Conservation (phyloP, 2,329 filamentous ascomycete genomes). For the Penicillium italicum region DNA sequence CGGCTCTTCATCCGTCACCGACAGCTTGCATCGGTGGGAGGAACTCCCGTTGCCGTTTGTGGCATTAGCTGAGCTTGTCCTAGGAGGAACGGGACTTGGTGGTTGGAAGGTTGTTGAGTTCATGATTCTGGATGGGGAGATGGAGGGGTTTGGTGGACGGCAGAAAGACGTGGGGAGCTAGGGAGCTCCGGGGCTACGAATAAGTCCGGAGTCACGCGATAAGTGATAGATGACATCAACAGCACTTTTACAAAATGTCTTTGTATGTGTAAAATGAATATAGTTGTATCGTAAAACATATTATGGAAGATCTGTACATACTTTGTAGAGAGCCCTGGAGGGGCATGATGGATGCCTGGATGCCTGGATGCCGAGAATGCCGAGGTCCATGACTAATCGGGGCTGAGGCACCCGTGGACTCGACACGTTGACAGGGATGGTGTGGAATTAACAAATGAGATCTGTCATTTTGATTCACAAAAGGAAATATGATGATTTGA, state of each 20-base stretch:
- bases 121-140: constrained; percentile 23
- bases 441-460: neutral
- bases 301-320: neutral
- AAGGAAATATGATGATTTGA: neutral
- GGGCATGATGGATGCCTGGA: neutral
- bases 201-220: neutral
- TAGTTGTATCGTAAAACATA: neutral
- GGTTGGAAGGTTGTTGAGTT: constrained; percentile 43
- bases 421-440: neutral
- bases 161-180: neutral
- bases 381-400: neutral
- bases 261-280: neutral
- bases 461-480: neutral
- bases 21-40: constrained; percentile 9
- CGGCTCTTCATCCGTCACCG: constrained; percentile 55
- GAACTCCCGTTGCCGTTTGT: constrained; percentile 12
- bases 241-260: neutral
- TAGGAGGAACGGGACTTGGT: constrained; percentile 67
- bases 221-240: neutral
- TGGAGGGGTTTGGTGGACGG: constrained; percentile 9
- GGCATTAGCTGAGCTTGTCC: constrained; percentile 64
- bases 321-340: neutral
- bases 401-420: neutral
- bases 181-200: neutral
- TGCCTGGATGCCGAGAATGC: too few species aligned